A percentile compares a stretch with the other conserved stretches of the same genome.
These are phyloP conservation scores for Rosa chinensis DNA, from an alignment of 306 rosid genomes.

Conservation along the genomic window DNA sequence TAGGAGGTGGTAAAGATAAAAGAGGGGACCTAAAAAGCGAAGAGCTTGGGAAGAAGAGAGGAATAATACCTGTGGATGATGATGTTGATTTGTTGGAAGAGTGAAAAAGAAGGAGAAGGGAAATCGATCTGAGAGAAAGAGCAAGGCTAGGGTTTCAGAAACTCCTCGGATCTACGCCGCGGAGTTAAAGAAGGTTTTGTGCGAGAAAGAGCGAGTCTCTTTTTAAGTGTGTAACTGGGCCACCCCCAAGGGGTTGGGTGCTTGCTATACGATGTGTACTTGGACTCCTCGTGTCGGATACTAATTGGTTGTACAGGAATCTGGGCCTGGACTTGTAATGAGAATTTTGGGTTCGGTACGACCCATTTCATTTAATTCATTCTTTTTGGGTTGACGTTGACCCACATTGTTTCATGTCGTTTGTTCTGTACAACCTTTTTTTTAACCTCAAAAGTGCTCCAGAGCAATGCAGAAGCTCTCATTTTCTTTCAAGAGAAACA, in stretches of 20 bases:
- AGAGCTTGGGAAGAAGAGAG: background rate
- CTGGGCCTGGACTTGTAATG: background rate
- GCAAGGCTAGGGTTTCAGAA: conserved; percentile 57
- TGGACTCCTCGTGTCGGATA: background rate
- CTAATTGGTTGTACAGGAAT: background rate
- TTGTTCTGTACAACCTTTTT: too few relatives aligned
- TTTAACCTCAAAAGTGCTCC: too few relatives aligned
- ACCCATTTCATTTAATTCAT: background rate
- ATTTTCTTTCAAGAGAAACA: too few relatives aligned
- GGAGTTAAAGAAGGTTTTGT: conserved; percentile 48
- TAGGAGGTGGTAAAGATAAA: background rate
- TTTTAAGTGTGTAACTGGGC: conserved; percentile 7
- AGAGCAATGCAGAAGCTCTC: too few relatives aligned
- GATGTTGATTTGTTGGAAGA: background rate
- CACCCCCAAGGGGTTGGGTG: background rate
- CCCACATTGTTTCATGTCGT: too few relatives aligned
- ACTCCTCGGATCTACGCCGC: conserved; percentile 82
- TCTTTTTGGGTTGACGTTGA: background rate
- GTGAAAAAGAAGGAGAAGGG: background rate
- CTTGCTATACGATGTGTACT: background rate
- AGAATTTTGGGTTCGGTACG: background rate
- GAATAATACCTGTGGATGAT: conserved; percentile 3
- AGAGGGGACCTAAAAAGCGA: background rate
- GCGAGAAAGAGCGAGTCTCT: conserved; percentile 16
- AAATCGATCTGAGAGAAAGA: background rate